A percentile compares a stretch with the other conserved stretches of the same genome.
These are phyloP conservation scores for Penicillium robsamsonii DNA, from an alignment of 495 filamentous ascomycete species.

Conservation along the genomic window DNA sequence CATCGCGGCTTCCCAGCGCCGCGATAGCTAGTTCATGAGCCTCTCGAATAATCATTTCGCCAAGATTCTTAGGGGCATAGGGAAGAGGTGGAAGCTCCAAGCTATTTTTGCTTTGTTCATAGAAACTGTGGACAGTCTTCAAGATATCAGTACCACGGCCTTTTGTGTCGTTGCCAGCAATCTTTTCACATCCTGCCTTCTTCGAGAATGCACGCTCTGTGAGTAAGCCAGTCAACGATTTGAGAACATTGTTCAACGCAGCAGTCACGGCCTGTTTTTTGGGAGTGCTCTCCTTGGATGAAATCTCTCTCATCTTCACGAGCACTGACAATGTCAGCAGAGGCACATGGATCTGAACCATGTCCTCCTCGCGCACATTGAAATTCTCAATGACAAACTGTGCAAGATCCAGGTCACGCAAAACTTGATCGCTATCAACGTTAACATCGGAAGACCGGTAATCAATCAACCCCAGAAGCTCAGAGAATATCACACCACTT, in stretches of 20 bases:
- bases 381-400: constrained; percentile 83
- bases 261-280: constrained; percentile 27
- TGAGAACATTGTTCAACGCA: constrained; percentile 33
- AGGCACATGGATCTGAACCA: constrained; percentile 83
- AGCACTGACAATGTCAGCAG: constrained; percentile 67
- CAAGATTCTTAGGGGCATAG: constrained; percentile 54
- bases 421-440: constrained; percentile 46
- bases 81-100: constrained; percentile 51
- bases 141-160: constrained; percentile 47
- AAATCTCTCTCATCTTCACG: constrained; percentile 46
- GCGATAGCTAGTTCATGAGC: constrained; percentile 52
- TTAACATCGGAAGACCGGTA: constrained; percentile 31
- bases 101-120: constrained; percentile 48
- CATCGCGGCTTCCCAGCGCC: constrained; percentile 28
- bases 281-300: constrained; percentile 13
- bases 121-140: constrained; percentile 62
- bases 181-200: constrained; percentile 32
- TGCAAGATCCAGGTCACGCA: constrained; percentile 60
- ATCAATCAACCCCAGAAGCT: constrained; percentile 59
- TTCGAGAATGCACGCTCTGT: constrained; percentile 67
- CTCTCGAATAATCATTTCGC: constrained; percentile 61
- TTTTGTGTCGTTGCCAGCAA: constrained; percentile 20
- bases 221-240: constrained; percentile 52
- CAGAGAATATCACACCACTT: constrained; percentile 85
- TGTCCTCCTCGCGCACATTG: constrained; percentile 94